Conservation (phyloP, 495 filamentous ascomycete genomes). For the Penicillium paradoxum region DNA sequence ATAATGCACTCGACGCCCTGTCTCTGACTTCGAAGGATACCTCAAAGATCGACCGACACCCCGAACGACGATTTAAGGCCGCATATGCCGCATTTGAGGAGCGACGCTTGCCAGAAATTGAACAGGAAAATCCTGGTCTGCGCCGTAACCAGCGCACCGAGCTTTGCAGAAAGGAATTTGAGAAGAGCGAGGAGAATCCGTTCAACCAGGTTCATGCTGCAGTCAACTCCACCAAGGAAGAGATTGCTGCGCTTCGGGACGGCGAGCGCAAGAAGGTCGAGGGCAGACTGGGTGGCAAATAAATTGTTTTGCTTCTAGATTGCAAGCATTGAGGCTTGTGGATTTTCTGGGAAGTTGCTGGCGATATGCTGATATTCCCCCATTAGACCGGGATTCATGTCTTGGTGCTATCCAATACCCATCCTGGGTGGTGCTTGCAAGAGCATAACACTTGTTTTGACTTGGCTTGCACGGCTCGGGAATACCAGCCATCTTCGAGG, state of each 20-base stretch:
- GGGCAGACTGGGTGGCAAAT: constrained; percentile 50
- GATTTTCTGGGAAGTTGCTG: neutral
- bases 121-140: constrained; percentile 71
- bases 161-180: constrained; percentile 79
- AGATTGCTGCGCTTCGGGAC: constrained; percentile 61
- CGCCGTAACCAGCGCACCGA: constrained; percentile 76
- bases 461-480: neutral
- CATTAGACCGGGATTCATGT: neutral
- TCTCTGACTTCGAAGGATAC: constrained; percentile 51
- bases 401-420: neutral
- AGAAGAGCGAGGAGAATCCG: constrained; percentile 87
- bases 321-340: neutral
- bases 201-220: constrained; percentile 74
- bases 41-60: constrained; percentile 76
- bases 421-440: neutral
- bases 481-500: neutral
- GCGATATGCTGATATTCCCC: neutral
- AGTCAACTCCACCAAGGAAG: constrained; percentile 75
- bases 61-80: constrained; percentile 78
- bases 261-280: constrained; percentile 73
- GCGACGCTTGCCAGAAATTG: constrained; percentile 76
- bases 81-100: constrained; percentile 86
- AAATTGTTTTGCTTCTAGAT: constrained; percentile 4
- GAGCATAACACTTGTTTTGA: neutral
- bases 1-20: constrained; percentile 84